Base-by-base conservation (phyloP, 129 eudicot species). In the Apium graveolens region DNA sequence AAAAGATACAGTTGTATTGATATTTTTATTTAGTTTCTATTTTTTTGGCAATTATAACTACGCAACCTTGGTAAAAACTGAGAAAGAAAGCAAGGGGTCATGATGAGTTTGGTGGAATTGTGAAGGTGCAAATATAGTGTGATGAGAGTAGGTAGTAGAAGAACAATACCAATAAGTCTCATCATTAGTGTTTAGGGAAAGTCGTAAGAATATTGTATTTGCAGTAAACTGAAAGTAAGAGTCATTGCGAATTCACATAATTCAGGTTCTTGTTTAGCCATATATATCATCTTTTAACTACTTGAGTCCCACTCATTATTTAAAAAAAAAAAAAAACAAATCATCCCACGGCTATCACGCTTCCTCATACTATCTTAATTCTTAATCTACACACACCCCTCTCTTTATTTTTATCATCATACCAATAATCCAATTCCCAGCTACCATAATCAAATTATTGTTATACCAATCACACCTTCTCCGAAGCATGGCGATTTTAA, bases 161-260 rank as follows among this genome's bases (percentile, higher is more conserved):
- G 16, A 60, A 60, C 5, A 68, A 18, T 18, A 20, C 49, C 51
- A 72, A 72, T n/a, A 24, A 31, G 76, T 16, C 51, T 72, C 68
- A 60, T 60, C 68, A 60, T 60, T 57, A n/a, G 66, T n/a, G 5
- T 18, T 57, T 8, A 11, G 1, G 66, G 66, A 10, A n/a, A 57
- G 66, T n/a, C 31, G 32, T 3, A n/a, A 57, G 80, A 80, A 71
- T 73, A 77, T 79, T 69, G 82, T 76, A 77, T 77, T 83, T 74
- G 89, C 89, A 86, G 85, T 75, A 80, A 77, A 81, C 18, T 42
- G 32, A 70, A 55, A 76, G 78, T 79, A 84, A n/a, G n/a, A n/a
- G 74, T 70, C 37, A 34, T 70, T 31, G 8, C 44, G 2, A 21
- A n/a, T 80, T 78, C 75, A 75, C 80, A 85, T 74, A 78, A 75